phyloP scores from a whole-genome alignment of 129 eudicot species.

The Arctium lappa region DNA sequence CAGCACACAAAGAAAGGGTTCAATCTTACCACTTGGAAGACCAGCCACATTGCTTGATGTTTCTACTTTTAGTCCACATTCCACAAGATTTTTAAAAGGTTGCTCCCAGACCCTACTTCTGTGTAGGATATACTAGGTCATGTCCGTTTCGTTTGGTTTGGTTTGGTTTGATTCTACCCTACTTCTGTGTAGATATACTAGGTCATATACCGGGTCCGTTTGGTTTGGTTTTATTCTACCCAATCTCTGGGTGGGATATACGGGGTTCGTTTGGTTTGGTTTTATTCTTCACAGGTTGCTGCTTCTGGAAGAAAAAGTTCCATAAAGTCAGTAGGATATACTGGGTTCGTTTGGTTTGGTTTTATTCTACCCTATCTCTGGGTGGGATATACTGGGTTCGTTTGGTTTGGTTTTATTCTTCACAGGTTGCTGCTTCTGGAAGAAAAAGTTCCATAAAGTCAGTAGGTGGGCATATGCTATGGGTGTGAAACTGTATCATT shows the following conservation, averaged over 20 bases:
- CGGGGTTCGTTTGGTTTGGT: background rate
- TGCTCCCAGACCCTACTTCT: too few relatives aligned
- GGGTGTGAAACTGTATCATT: conserved; percentile 12
- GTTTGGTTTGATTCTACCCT: background rate
- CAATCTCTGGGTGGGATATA: background rate
- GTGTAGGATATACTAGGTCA: too few relatives aligned
- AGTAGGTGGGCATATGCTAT: conserved; percentile 20
- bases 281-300: conserved; percentile 10
- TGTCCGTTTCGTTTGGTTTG: background rate
- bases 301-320: background rate
- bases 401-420: background rate
- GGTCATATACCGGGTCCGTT: background rate
- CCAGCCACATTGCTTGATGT: conserved; percentile 18
- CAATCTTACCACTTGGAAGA: background rate
- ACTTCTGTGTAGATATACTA: background rate
- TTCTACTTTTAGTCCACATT: conserved; percentile 7
- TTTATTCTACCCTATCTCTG: background rate
- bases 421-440: conserved; percentile 17
- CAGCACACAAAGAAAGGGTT: background rate
- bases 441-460: too few relatives aligned
- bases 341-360: background rate
- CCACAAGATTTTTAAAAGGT: background rate
- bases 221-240: background rate
- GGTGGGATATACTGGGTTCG: too few relatives aligned
- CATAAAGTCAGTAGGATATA: background rate